Percentiles rank a stretch among this genome's conserved stretches.
These are phyloP conservation scores for Anthoceros angustus DNA, from an alignment of 225 moss, liverwort and hornwort genomes.

Conservation along the genomic window DNA sequence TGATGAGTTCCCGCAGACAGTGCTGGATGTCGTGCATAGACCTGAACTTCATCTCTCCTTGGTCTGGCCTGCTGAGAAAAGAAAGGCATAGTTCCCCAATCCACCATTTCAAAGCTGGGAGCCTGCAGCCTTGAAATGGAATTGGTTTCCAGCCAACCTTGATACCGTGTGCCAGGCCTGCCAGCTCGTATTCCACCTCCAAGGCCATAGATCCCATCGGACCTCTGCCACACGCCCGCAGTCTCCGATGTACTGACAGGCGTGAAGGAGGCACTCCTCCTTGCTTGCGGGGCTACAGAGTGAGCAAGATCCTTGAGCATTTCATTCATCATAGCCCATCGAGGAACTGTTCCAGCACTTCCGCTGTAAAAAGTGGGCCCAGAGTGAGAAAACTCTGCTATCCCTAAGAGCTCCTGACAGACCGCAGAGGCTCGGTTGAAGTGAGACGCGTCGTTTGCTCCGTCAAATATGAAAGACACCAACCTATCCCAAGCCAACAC, in stretches of 20 bases:
- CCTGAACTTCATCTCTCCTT: not conserved
- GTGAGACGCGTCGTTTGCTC: not conserved
- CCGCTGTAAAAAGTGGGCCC: not conserved
- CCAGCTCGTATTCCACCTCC: not conserved
- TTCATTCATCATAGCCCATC: not conserved
- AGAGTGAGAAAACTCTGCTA: not conserved
- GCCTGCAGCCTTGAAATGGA: not conserved
- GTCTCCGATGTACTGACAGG: not conserved
- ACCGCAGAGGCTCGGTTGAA: not conserved
- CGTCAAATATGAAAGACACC: not conserved
- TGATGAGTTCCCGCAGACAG: not conserved
- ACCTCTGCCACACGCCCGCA: conserved; percentile 1
- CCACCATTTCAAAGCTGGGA: not conserved
- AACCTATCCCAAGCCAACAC: not conserved
- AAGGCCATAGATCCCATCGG: not conserved
- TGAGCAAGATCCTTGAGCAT: not conserved
- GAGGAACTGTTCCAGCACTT: not conserved
- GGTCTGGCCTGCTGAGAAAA: not conserved
- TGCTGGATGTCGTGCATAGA: not conserved
- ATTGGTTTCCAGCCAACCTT: not conserved
- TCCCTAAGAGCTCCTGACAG: not conserved
- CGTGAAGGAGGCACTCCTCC: not conserved
- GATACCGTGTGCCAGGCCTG: not conserved
- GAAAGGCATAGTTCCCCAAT: not conserved
- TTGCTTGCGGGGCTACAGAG: not conserved